Base-by-base conservation (phyloP, 768 basidiomycete species). In the Tricholoma matsutake region DNA sequence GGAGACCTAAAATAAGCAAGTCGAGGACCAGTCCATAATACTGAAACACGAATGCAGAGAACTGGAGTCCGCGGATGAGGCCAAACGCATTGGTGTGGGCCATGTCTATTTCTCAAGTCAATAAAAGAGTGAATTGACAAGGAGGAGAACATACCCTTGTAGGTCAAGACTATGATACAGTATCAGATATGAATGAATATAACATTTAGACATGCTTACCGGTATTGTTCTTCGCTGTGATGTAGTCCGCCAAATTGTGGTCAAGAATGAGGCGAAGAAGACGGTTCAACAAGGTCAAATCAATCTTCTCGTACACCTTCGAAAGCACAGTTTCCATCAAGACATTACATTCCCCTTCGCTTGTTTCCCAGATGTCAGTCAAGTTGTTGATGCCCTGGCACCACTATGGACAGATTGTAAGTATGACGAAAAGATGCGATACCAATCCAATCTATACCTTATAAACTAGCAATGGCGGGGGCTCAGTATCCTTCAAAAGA, bases 381-480 rank as follows among this genome's bases (percentile, higher is more conserved):
- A 98, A 74, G 74, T 99, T 99, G 78, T 98, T 98, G 81, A 98
- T 96, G 43, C 97, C 97, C 77, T 98, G 96, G 70, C 95, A 96
- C 96, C 96, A 98, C 83, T 80, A 60, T 18, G 6, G 7, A 53
- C 8, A 4, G 1, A 32, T 53, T 3, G 29, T 22, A 52, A 41
- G 59, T 14, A 51, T 31, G 39, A 16, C 41, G 9, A 56, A 31
- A 57, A n/a, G 54, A 41, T 39, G 31, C 28, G 57, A 60, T 10
- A 34, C 29, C 31, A 18, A 39, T 13, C 7, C 4, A n/a, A 28
- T 67, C 34, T 18, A 31, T 63, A 81, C 80, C 73, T 98, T 98
- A 80, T 98, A 98, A 32, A 98, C 96, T 32, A 98, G 86, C 14
- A 98, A 83, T 2, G 96, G 96, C 0, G 96, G 95, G 2, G 96